phyloP scores from a whole-genome alignment of 805 yeast genomes.

The Wickerhamomyces alni region DNA sequence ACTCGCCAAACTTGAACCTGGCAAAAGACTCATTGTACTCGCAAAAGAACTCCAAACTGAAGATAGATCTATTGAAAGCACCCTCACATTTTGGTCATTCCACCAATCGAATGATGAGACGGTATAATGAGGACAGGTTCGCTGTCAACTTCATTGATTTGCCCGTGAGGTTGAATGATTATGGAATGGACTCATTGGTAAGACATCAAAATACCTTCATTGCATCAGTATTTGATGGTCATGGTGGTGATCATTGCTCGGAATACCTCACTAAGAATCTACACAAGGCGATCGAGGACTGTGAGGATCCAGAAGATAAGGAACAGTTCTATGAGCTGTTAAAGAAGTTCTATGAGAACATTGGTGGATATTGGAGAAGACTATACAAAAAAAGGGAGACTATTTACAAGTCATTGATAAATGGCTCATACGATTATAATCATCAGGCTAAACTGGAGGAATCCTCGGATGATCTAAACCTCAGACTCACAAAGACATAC shows the following conservation, averaged over 20 bases:
- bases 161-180: slow-evolving; percentile 27
- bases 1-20: slow-evolving; percentile 8
- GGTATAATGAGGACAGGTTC: slow-evolving; percentile 77
- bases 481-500: slow-evolving; percentile 59
- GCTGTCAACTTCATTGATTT: slow-evolving; percentile 55
- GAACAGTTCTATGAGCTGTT: slow-evolving; percentile 39
- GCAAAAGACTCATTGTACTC: slow-evolving; percentile 8
- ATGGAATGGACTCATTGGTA: slow-evolving; percentile 16
- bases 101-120: slow-evolving; percentile 68
- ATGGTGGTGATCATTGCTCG: slow-evolving; percentile 81
- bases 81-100: slow-evolving; percentile 69
- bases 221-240: slow-evolving; percentile 86
- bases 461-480: slow-evolving; percentile 47
- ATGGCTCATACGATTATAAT: slow-evolving; percentile 13
- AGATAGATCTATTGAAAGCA: slow-evolving; percentile 37
- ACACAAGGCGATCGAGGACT: slow-evolving; percentile 44
- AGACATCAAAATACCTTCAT: slow-evolving; percentile 42
- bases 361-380: slow-evolving; percentile 82
- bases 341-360: slow-evolving; percentile 45
- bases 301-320: slow-evolving; percentile 22
- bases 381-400: slow-evolving; percentile 46
- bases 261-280: slow-evolving; percentile 50
- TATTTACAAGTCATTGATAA: slow-evolving; percentile 28
- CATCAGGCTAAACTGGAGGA: slow-evolving; percentile 9
- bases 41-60: slow-evolving; percentile 12